phyloP scores from a whole-genome alignment of 768 basidiomycete species.

The Omphalotus guepiniiformis region DNA sequence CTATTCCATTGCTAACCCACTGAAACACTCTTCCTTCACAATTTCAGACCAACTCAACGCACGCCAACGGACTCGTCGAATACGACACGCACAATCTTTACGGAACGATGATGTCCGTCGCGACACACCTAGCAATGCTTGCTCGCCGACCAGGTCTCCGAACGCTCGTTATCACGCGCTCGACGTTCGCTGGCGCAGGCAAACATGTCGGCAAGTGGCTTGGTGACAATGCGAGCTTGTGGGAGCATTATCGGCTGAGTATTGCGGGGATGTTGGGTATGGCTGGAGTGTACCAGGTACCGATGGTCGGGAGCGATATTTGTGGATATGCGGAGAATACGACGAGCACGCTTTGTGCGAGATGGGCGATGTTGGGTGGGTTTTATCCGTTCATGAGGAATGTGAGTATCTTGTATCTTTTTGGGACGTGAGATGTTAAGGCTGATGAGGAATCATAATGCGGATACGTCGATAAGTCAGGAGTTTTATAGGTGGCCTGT shows the following conservation, averaged over 20 bases:
- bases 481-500: slow-evolving; percentile 66
- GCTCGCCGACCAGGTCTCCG: slow-evolving; percentile 56
- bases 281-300: slow-evolving; percentile 60
- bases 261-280: slow-evolving; percentile 68
- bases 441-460: slow-evolving; percentile 44
- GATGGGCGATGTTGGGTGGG: slow-evolving; percentile 75
- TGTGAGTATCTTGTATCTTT: slow-evolving; percentile 30
- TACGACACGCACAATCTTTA: slow-evolving; percentile 67
- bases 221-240: slow-evolving; percentile 58
- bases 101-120: slow-evolving; percentile 68
- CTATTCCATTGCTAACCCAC: not conserved
- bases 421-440: not conserved
- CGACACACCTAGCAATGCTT: slow-evolving; percentile 58
- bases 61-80: slow-evolving; percentile 54
- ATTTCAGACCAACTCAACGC: slow-evolving; percentile 40
- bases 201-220: slow-evolving; percentile 70
- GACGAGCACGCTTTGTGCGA: slow-evolving; percentile 63
- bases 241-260: slow-evolving; percentile 55
- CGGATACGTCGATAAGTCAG: slow-evolving; percentile 48
- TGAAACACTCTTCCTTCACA: not conserved
- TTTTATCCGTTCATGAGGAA: slow-evolving; percentile 82
- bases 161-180: slow-evolving; percentile 67
- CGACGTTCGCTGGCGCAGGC: slow-evolving; percentile 69
- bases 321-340: slow-evolving; percentile 63
- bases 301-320: slow-evolving; percentile 76